Conservation (phyloP, 108 stramenopile species). For the Schizochytrium sp. region DNA sequence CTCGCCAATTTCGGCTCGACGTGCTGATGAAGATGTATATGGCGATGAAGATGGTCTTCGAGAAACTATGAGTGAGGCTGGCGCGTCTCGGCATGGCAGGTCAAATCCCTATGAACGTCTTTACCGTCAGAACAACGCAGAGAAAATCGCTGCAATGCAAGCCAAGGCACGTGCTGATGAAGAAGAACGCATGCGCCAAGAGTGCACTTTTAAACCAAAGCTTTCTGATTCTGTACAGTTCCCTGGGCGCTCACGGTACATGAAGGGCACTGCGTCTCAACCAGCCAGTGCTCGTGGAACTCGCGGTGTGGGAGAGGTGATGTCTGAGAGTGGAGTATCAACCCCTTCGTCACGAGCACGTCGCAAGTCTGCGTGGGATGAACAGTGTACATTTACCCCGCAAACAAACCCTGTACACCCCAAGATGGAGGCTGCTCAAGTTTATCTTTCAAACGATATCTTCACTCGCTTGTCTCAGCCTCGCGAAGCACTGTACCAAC, state of each 20-base stretch:
- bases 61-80: not conserved
- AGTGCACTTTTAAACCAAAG: slow-evolving; percentile 73
- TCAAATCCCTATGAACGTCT: not conserved
- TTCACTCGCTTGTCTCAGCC: slow-evolving; percentile 67
- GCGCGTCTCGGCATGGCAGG: not conserved
- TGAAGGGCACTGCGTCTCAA: slow-evolving; percentile 59
- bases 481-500: slow-evolving; percentile 65
- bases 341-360: slow-evolving; percentile 55
- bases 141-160: slow-evolving; percentile 61
- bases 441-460: slow-evolving; percentile 66
- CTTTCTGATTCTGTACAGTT: slow-evolving; percentile 11
- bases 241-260: slow-evolving; percentile 65
- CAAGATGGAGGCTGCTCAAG: slow-evolving; percentile 71
- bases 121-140: slow-evolving; percentile 59
- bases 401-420: slow-evolving; percentile 66
- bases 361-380: slow-evolving; percentile 43
- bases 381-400: slow-evolving; percentile 75
- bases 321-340: slow-evolving; percentile 10
- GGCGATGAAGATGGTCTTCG: not conserved
- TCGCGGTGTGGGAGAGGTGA: not conserved
- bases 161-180: slow-evolving; percentile 37
- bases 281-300: slow-evolving; percentile 41
- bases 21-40: not conserved
- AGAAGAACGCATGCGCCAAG: slow-evolving; percentile 65
- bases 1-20: not conserved